Conservation (phyloP, 805 yeast genomes). For the Peterozyma toletana region DNA sequence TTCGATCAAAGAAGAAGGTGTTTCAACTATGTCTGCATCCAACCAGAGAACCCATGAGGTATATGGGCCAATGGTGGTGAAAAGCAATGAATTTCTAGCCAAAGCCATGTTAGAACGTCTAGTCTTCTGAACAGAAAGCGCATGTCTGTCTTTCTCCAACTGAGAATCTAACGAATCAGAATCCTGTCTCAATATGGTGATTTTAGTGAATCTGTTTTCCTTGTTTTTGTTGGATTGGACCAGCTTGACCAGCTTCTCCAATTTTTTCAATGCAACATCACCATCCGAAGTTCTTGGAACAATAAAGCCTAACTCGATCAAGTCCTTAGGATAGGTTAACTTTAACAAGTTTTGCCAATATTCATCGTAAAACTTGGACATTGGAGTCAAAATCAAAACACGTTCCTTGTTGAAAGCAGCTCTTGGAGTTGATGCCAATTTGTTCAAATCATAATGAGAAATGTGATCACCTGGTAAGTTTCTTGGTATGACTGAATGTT, state of each 20-base stretch:
- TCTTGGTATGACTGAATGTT: constrained; percentile 51
- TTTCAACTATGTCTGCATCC: constrained; percentile 90
- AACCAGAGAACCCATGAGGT: constrained; percentile 96
- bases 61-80: constrained; percentile 81
- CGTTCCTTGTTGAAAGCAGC: constrained; percentile 75
- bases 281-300: constrained; percentile 81
- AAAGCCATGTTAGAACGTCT: constrained; percentile 88
- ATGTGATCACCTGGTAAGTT: constrained; percentile 67
- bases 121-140: constrained; percentile 76
- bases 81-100: constrained; percentile 86
- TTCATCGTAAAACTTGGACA: constrained; percentile 75
- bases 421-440: constrained; percentile 60
- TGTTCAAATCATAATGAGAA: constrained; percentile 79
- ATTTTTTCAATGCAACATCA: constrained; percentile 61
- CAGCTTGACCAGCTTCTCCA: constrained; percentile 70
- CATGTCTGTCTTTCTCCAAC: constrained; percentile 85
- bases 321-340: constrained; percentile 75
- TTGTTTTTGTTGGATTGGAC: constrained; percentile 55
- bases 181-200: constrained; percentile 89
- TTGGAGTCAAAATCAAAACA: constrained; percentile 82
- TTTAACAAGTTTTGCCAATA: constrained; percentile 82
- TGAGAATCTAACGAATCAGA: constrained; percentile 69
- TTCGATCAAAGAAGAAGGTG: constrained; percentile 77
- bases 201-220: constrained; percentile 65
- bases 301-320: constrained; percentile 86